These are phyloP conservation scores for Globisporangium parvum DNA, from an alignment of 352 stramenopile species.

Conservation along the genomic window DNA sequence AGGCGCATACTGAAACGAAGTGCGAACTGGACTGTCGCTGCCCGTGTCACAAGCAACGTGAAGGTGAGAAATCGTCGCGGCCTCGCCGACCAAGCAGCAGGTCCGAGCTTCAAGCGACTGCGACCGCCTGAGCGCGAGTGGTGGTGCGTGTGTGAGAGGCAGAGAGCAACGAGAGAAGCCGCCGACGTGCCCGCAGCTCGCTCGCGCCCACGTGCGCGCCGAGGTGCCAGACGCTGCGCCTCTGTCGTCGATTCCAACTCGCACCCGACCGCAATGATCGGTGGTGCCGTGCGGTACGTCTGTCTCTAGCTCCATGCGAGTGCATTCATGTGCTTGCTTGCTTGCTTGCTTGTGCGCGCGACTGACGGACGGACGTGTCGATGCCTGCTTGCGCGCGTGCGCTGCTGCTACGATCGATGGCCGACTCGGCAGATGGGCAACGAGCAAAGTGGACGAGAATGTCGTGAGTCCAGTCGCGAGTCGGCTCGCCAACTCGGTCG, in stretches of 20 bases:
- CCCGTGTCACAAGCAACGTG: background rate
- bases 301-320: background rate
- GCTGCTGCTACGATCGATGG: background rate
- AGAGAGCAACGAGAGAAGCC: background rate
- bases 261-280: slow-evolving; percentile 1
- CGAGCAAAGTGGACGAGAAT: slow-evolving; percentile 44
- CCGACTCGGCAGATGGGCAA: slow-evolving; percentile 32
- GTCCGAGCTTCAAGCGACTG: background rate
- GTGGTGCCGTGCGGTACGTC: slow-evolving; percentile 9
- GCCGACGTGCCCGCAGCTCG: too few species aligned
- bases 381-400: background rate
- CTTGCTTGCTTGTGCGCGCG: too few species aligned
- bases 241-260: too few species aligned
- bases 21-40: background rate
- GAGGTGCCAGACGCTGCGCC: too few species aligned
- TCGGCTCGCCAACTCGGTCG: slow-evolving; percentile 56
- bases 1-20: background rate
- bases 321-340: background rate
- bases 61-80: background rate
- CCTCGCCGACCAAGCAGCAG: background rate
- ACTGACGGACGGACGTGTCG: too few species aligned
- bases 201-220: too few species aligned
- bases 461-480: slow-evolving; percentile 53
- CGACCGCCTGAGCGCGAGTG: background rate
- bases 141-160: background rate